phyloP scores from a whole-genome alignment of 1,284 basidiomycete genomes.

The Cutaneotrichosporon arboriforme region DNA sequence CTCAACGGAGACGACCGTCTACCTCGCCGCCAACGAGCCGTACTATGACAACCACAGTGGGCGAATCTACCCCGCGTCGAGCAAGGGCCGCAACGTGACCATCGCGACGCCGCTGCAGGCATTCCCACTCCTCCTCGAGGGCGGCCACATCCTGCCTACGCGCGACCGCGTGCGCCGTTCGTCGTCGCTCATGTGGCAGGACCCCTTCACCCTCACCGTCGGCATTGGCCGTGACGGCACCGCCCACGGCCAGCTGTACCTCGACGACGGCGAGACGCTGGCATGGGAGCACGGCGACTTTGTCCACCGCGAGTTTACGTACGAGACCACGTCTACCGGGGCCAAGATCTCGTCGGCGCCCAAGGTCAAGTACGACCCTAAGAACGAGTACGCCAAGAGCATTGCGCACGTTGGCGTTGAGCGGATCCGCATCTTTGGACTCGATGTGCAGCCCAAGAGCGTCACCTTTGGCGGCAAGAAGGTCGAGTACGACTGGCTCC shows the following conservation, averaged over 20 bases:
- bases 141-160: slow-evolving; percentile 83
- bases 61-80: slow-evolving; percentile 60
- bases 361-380: slow-evolving; percentile 51
- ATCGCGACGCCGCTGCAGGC: slow-evolving; percentile 71
- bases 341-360: slow-evolving; percentile 41
- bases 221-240: slow-evolving; percentile 63
- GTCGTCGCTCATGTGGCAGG: slow-evolving; percentile 78
- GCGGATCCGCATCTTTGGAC: slow-evolving; percentile 70
- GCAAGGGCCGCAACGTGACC: slow-evolving; percentile 61
- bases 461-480: slow-evolving; percentile 52
- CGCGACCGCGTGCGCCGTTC: slow-evolving; percentile 81
- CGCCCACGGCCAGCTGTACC: slow-evolving; percentile 81
- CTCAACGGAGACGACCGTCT: slow-evolving; percentile 65
- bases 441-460: slow-evolving; percentile 56
- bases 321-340: slow-evolving; percentile 48
- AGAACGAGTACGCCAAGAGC: slow-evolving; percentile 64
- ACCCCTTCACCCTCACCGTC: slow-evolving; percentile 88
- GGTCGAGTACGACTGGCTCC: slow-evolving; percentile 49
- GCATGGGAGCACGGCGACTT: slow-evolving; percentile 70
- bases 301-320: slow-evolving; percentile 67
- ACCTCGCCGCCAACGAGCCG: slow-evolving; percentile 81
- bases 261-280: slow-evolving; percentile 90
- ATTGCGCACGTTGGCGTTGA: slow-evolving; percentile 69
- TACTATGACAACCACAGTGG: slow-evolving; percentile 92
- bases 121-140: slow-evolving; percentile 80